Percentiles rank a stretch among this genome's conserved stretches.
These are phyloP conservation scores for Phytopythium helicoides DNA, from an alignment of 352 stramenopile species.

Conservation along the genomic window DNA sequence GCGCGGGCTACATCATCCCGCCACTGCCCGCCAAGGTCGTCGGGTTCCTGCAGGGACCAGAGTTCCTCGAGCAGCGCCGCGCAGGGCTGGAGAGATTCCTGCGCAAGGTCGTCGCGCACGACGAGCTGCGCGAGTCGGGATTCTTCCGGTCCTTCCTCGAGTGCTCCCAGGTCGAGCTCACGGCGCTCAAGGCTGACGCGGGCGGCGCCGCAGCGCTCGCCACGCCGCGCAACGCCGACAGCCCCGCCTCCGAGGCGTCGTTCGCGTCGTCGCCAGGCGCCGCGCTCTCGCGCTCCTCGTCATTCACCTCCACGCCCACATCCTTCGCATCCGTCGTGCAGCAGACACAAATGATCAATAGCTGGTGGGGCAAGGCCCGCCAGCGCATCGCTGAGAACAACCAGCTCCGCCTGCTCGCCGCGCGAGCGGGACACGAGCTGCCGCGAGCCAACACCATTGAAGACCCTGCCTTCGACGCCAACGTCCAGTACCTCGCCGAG, in stretches of 20 bases:
- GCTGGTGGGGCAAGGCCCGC: constrained; percentile 81
- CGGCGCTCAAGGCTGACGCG: constrained; percentile 56
- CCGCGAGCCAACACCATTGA: constrained; percentile 46
- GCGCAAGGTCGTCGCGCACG: constrained; percentile 71
- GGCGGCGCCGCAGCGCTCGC: constrained; percentile 1
- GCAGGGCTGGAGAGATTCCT: constrained; percentile 77
- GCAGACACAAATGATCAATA: constrained; percentile 67
- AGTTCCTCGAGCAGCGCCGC: constrained; percentile 80
- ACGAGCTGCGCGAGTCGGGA: constrained; percentile 67
- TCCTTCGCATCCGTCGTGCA: constrained; percentile 50
- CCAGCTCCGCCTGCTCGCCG: constrained; percentile 60
- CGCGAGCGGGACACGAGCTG: constrained; percentile 46
- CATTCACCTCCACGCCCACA: constrained; percentile 27
- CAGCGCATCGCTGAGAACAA: constrained; percentile 82
- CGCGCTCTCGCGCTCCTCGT: constrained; percentile 11
- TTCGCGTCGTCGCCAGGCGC: background rate
- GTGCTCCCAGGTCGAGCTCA: constrained; percentile 72
- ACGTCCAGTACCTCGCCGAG: constrained; percentile 64
- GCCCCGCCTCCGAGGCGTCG: constrained; percentile 14
- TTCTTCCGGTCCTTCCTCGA: constrained; percentile 75
- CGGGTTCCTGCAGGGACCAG: constrained; percentile 64
- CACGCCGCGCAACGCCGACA: constrained; percentile 15
- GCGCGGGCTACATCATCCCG: constrained; percentile 82
- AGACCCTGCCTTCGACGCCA: constrained; percentile 64
- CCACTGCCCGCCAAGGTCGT: constrained; percentile 78